Conservation (phyloP, 2,329 filamentous ascomycete species). For the Pseudopithomyces chartarum region DNA sequence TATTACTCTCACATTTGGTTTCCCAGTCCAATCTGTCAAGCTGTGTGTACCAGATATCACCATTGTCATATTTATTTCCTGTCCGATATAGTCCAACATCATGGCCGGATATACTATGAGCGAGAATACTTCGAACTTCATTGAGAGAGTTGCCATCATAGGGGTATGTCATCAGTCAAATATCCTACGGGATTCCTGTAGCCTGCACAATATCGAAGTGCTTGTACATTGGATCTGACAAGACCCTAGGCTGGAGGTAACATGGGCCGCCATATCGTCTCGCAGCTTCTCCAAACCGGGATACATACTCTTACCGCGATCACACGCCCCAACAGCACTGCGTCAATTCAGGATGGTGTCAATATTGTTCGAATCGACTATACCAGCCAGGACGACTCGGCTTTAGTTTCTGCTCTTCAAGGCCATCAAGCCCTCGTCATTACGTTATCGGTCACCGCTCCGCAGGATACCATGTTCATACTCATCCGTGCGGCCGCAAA, state of each 20-base stretch:
- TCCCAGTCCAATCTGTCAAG: too few species aligned
- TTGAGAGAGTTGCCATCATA: neutral
- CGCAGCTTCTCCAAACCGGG: conserved; percentile 29
- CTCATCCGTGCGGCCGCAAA: conserved; percentile 37
- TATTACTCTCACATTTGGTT: too few species aligned
- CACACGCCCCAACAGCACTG: conserved; percentile 52
- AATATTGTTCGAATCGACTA: conserved; percentile 54
- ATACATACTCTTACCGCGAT: conserved; percentile 58
- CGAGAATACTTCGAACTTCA: neutral
- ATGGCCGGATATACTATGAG: too few species aligned
- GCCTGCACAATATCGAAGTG: neutral
- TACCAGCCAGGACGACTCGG: conserved; percentile 44
- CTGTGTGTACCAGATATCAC: too few species aligned
- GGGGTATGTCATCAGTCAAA: neutral
- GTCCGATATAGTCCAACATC: too few species aligned
- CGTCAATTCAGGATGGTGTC: conserved; percentile 48
- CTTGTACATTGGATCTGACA: neutral
- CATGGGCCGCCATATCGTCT: neutral
- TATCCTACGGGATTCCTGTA: neutral
- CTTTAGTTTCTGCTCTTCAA: conserved; percentile 41
- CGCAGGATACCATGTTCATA: conserved; percentile 27
- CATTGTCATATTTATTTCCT: too few species aligned
- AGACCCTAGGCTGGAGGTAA: neutral
- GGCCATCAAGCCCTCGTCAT: conserved; percentile 48
- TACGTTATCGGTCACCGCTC: conserved; percentile 32